phyloP scores from a whole-genome alignment of 192 early-diverging fungal genomes.

The Dissophora ornata region DNA sequence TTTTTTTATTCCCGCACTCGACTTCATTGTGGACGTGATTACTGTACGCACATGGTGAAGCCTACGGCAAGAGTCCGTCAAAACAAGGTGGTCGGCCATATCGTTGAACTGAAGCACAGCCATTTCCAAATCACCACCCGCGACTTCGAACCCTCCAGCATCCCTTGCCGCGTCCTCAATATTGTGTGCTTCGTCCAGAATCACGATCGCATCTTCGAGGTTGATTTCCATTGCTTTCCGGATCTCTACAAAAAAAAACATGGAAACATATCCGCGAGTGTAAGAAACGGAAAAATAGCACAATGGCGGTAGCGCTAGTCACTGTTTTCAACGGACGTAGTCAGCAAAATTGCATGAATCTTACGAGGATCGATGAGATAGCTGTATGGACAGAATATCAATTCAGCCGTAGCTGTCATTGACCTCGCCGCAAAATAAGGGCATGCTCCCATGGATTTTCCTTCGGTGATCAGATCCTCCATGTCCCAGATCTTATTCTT shows the following conservation, averaged over 20 bases:
- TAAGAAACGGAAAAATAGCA: no score
- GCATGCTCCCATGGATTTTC: constrained; percentile 51
- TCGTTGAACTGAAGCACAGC: constrained; percentile 5
- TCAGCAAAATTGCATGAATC: background rate
- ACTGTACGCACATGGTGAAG: constrained; percentile 20
- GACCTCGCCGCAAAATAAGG: constrained; percentile 68
- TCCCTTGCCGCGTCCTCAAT: constrained; percentile 49
- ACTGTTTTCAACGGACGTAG: no score
- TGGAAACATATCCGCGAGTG: background rate
- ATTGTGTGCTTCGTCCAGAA: constrained; percentile 74
- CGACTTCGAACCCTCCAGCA: constrained; percentile 26
- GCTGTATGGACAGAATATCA: constrained; percentile 74
- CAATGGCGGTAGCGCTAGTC: no score
- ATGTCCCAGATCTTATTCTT: constrained; percentile 33
- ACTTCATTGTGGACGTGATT: no score
- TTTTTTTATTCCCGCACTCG: no score
- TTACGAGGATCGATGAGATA: constrained; percentile 67
- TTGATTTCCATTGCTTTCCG: constrained; percentile 66
- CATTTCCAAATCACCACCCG: constrained; percentile 4
- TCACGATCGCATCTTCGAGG: constrained; percentile 64
- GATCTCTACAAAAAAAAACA: constrained; percentile 13
- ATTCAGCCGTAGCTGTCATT: constrained; percentile 56
- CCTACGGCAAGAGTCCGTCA: constrained; percentile 1
- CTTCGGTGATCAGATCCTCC: constrained; percentile 25
- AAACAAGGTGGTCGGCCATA: constrained; percentile 5